Evolutionary conservation across 768 basidiomycete genomes (phyloP).

Genomic region (Brasilioporus rufonigricans): DNA sequence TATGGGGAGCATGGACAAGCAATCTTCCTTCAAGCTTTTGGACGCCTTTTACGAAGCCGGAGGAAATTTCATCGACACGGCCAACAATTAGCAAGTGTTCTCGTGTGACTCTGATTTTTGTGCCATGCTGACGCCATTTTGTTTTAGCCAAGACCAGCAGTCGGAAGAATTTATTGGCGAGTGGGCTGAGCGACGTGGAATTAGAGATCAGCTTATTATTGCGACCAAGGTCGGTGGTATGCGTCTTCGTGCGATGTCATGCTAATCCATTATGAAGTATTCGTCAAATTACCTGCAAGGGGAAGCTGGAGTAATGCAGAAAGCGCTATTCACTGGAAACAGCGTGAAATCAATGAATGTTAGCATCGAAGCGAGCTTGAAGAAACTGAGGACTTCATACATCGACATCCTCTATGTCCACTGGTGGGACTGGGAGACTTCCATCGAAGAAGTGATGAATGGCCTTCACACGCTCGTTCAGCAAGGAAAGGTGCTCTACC

Average conservation of each 20-base stretch:
- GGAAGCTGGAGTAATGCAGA: slow-evolving; percentile 16
- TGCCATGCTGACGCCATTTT: neutral
- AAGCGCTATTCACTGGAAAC: slow-evolving; percentile 37
- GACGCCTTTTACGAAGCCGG: slow-evolving; percentile 44
- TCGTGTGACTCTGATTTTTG: too few relatives aligned
- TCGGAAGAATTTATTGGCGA: too few relatives aligned
- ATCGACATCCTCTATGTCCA: slow-evolving; percentile 59
- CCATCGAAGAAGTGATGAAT: slow-evolving; percentile 47
- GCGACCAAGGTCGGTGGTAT: slow-evolving; percentile 40
- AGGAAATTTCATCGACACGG: slow-evolving; percentile 51
- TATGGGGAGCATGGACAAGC: slow-evolving; percentile 41
- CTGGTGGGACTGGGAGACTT: slow-evolving; percentile 48
- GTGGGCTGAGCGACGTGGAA: slow-evolving; percentile 36
- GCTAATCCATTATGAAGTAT: slow-evolving; percentile 14
- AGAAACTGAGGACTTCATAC: slow-evolving; percentile 57
- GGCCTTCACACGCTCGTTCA: slow-evolving; percentile 41
- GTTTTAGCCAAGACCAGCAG: slow-evolving; percentile 46
- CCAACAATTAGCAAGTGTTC: slow-evolving; percentile 43
- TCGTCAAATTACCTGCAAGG: slow-evolving; percentile 18
- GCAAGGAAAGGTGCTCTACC: slow-evolving; percentile 44
- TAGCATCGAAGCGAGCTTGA: slow-evolving; percentile 36
- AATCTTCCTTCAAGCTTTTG: slow-evolving; percentile 43
- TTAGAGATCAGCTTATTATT: slow-evolving; percentile 47
- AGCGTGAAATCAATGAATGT: slow-evolving; percentile 34
- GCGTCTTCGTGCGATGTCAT: neutral